Conservation (phyloP, 2,329 filamentous ascomycete species). For the Rhynchosporium graminicola region DNA sequence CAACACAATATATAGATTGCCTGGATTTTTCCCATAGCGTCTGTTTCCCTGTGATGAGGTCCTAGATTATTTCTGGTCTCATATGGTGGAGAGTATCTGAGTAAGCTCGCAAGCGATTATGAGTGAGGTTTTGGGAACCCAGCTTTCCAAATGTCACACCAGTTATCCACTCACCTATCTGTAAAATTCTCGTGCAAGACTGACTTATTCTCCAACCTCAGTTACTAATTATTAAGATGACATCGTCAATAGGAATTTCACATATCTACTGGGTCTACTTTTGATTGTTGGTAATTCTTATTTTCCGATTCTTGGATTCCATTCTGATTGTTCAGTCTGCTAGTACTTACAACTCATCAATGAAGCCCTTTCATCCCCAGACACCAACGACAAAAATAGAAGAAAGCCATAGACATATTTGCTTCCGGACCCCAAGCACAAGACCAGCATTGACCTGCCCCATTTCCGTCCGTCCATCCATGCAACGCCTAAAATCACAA, state of each 20-base stretch:
- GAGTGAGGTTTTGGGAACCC: too few relatives aligned
- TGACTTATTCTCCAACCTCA: too few relatives aligned
- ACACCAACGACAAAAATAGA: not conserved
- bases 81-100: too few relatives aligned
- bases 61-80: too few relatives aligned
- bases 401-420: not conserved
- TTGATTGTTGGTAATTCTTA: not conserved
- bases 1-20: not conserved
- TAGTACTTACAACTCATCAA: constrained; percentile 1
- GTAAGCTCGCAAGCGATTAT: too few relatives aligned
- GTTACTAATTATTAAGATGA: too few relatives aligned
- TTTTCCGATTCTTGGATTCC: not conserved
- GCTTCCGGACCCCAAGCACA: not conserved
- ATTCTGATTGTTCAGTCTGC: not conserved
- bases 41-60: too few relatives aligned
- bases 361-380: not conserved
- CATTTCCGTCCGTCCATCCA: not conserved
- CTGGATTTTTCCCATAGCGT: not conserved
- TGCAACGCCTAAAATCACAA: constrained; percentile 1
- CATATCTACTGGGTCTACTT: too few relatives aligned
- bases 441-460: not conserved
- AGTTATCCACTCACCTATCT: too few relatives aligned
- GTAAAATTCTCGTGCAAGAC: too few relatives aligned
- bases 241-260: too few relatives aligned
- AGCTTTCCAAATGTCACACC: too few relatives aligned